These are phyloP conservation scores for Fistulifera pelliculosa DNA, from an alignment of 108 stramenopile genomes.

Conservation along the genomic window DNA sequence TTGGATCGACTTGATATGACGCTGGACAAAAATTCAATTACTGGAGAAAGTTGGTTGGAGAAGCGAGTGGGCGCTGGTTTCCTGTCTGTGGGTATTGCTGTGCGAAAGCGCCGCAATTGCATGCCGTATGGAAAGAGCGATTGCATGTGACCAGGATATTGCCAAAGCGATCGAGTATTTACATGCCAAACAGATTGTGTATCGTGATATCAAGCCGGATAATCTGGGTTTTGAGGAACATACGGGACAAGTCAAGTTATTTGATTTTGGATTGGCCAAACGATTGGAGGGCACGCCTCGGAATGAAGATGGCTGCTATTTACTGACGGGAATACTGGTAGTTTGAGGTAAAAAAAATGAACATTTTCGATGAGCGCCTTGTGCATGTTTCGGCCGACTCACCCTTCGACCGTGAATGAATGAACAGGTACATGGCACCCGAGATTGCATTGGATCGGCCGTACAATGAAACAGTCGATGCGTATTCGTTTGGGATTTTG, in stretches of 20 bases:
- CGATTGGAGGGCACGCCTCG: slow-evolving; percentile 39
- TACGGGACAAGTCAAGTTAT: slow-evolving; percentile 46
- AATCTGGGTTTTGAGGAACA: slow-evolving; percentile 63
- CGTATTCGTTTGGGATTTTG: slow-evolving; percentile 80
- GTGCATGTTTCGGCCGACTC: too few species aligned
- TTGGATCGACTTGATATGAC: slow-evolving; percentile 62
- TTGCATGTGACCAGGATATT: slow-evolving; percentile 55
- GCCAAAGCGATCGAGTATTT: slow-evolving; percentile 73
- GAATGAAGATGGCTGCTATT: slow-evolving; percentile 41
- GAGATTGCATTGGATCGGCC: slow-evolving; percentile 34
- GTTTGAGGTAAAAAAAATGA: too few species aligned
- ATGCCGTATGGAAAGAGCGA: slow-evolving; percentile 70
- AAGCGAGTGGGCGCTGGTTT: slow-evolving; percentile 48
- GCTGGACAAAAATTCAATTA: slow-evolving; percentile 63
- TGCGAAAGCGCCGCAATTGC: slow-evolving; percentile 52
- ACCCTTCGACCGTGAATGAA: too few species aligned
- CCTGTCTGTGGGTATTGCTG: slow-evolving; percentile 69
- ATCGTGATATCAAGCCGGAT: slow-evolving; percentile 56
- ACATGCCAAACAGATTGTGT: slow-evolving; percentile 59
- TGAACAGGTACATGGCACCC: slow-evolving; percentile 33
- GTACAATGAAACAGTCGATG: slow-evolving; percentile 66
- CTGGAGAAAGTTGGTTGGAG: slow-evolving; percentile 61
- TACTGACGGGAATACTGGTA: slow-evolving; percentile 80
- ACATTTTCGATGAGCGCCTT: slow-evolving; percentile 1
- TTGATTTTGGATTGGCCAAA: slow-evolving; percentile 83